Conservation (phyloP, 441 rosid genomes). For the Adansonia gregorii region DNA sequence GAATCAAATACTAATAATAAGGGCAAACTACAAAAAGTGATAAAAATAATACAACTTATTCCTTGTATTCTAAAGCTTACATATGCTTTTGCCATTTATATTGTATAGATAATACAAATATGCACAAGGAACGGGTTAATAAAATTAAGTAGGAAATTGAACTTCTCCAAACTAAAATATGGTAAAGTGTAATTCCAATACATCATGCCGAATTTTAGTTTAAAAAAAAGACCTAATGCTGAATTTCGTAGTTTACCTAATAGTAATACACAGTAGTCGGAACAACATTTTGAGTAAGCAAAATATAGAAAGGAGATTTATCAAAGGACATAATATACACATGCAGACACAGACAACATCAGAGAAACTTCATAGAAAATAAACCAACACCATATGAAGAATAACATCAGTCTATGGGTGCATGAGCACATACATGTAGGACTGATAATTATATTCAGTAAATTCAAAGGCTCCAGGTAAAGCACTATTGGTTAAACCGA, state of each 20-base stretch:
- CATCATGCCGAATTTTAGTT: neutral
- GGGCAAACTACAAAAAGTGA: neutral
- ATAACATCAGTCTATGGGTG: neutral
- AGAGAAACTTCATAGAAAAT: neutral
- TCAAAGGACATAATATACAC: neutral
- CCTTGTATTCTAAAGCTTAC: neutral
- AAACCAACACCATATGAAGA: neutral
- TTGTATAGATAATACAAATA: neutral
- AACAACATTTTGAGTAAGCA: neutral
- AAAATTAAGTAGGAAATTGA: neutral
- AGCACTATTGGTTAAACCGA: neutral
- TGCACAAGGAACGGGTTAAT: neutral
- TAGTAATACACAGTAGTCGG: neutral
- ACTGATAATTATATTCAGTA: slow-evolving; percentile 2
- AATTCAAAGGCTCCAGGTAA: neutral
- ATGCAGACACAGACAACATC: slow-evolving; percentile 4
- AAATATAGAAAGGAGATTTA: neutral
- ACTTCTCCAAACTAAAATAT: neutral
- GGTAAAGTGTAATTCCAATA: neutral
- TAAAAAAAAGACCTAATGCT: neutral
- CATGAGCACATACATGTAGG: neutral
- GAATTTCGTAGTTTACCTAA: neutral
- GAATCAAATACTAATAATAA: neutral
- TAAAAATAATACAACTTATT: neutral
- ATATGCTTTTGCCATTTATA: neutral